phyloP scores from a whole-genome alignment of 2,329 filamentous ascomycete species.

The Trichoderma gracile region DNA sequence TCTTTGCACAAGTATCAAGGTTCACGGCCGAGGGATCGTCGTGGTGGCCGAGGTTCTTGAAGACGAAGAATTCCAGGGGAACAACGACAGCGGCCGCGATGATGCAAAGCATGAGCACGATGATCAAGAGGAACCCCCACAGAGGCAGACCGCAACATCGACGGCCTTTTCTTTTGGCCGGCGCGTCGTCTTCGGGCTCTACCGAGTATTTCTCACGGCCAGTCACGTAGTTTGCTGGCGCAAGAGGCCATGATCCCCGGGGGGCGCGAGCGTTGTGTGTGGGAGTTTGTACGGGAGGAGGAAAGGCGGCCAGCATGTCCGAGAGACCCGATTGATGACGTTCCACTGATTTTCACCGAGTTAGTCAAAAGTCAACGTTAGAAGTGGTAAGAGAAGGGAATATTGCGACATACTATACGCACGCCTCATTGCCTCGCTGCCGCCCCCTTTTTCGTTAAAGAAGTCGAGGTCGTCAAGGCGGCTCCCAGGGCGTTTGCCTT shows the following conservation, averaged over 20 bases:
- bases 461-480: constrained; percentile 56
- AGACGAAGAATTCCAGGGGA: constrained; percentile 67
- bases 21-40: constrained; percentile 42
- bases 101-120: constrained; percentile 67
- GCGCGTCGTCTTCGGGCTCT: constrained; percentile 31
- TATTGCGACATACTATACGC: constrained; percentile 40
- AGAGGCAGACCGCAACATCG: constrained; percentile 82
- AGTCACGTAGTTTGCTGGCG: constrained; percentile 28
- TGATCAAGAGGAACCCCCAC: constrained; percentile 70
- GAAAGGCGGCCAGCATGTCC: constrained; percentile 67
- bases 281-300: constrained; percentile 57
- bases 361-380: neutral
- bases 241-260: constrained; percentile 52
- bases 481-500: constrained; percentile 67
- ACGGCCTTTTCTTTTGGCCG: constrained; percentile 46
- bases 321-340: constrained; percentile 57
- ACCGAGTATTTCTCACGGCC: constrained; percentile 8
- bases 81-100: constrained; percentile 81
- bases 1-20: constrained; percentile 58
- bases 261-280: constrained; percentile 43
- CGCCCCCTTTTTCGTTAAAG: constrained; percentile 46
- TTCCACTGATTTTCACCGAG: constrained; percentile 38
- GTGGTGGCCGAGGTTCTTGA: constrained; percentile 49
- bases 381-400: neutral
- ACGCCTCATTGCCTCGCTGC: constrained; percentile 42